These are phyloP conservation scores for Fusarium sp. DNA, from an alignment of 2,329 filamentous ascomycete genomes.

Conservation along the genomic window DNA sequence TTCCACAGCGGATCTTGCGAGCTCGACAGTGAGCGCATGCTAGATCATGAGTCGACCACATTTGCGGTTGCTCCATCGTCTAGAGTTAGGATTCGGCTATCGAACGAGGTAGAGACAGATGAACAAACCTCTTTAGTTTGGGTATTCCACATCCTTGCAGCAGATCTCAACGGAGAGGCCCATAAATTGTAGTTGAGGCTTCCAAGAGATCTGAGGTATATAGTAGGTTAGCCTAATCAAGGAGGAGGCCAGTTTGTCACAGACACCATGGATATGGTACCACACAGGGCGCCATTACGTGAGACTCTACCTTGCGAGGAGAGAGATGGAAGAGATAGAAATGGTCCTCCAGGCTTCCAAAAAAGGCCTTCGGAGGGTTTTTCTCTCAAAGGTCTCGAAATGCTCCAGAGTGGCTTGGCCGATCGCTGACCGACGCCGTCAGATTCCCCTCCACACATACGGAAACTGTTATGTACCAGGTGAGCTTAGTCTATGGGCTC, in stretches of 20 bases:
- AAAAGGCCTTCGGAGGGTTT: background rate
- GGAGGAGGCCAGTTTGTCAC: constrained; percentile 18
- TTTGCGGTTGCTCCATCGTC: constrained; percentile 36
- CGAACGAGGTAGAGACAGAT: background rate
- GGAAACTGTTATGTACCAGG: constrained; percentile 19
- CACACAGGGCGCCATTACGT: constrained; percentile 31
- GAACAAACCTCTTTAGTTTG: constrained; percentile 43
- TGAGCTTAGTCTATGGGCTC: constrained; percentile 25
- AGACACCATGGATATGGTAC: constrained; percentile 25
- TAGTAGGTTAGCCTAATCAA: constrained; percentile 3
- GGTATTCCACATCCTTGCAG: constrained; percentile 39
- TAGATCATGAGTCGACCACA: constrained; percentile 46
- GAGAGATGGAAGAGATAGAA: background rate
- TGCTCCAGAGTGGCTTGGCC: constrained; percentile 35
- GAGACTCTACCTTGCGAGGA: constrained; percentile 29
- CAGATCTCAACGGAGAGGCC: background rate
- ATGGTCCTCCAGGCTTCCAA: background rate
- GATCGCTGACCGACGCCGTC: constrained; percentile 24
- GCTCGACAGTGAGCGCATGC: constrained; percentile 45
- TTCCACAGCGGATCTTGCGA: constrained; percentile 44
- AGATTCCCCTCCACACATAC: constrained; percentile 23
- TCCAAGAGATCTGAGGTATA: constrained; percentile 9
- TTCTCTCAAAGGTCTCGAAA: background rate
- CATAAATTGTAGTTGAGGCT: background rate
- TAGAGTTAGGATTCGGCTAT: constrained; percentile 21